These are phyloP conservation scores for Salix udensis DNA, from an alignment of 345 rosid species.

Conservation along the genomic window DNA sequence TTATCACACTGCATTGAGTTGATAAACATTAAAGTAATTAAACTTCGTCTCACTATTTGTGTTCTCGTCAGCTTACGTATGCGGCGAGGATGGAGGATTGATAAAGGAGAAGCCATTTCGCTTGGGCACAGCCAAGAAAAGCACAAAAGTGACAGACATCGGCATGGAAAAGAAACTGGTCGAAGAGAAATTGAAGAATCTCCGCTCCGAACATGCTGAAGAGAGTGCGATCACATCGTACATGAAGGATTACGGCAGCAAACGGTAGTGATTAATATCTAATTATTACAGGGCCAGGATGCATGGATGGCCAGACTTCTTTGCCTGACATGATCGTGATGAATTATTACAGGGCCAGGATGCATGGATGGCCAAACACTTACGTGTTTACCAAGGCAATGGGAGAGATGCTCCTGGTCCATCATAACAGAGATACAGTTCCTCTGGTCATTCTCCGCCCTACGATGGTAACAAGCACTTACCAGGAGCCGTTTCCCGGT, in stretches of 20 bases:
- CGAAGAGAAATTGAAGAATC: constrained; percentile 40
- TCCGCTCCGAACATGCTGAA: constrained; percentile 32
- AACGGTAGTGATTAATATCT: constrained; percentile 32
- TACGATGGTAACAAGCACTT: constrained; percentile 13
- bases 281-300: too few species aligned
- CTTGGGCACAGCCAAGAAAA: constrained; percentile 57
- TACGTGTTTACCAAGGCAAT: constrained; percentile 23
- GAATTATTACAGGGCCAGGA: neutral
- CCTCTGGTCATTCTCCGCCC: constrained; percentile 16
- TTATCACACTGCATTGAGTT: too few species aligned
- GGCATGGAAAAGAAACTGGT: constrained; percentile 39
- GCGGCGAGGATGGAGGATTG: constrained; percentile 49
- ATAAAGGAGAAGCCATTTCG: constrained; percentile 31
- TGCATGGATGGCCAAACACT: constrained; percentile 25
- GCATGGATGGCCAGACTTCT: too few species aligned
- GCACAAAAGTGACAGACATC: constrained; percentile 40
- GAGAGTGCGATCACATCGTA: constrained; percentile 31
- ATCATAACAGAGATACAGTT: neutral
- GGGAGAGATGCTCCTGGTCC: constrained; percentile 18
- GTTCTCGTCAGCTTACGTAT: constrained; percentile 17
- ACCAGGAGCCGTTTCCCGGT: constrained; percentile 17
- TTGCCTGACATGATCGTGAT: too few species aligned
- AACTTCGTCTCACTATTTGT: too few species aligned
- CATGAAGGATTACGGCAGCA: constrained; percentile 55
- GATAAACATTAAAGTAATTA: too few species aligned